phyloP scores from a whole-genome alignment of 192 early-diverging fungal species.

The Haplosporangium gracile region DNA sequence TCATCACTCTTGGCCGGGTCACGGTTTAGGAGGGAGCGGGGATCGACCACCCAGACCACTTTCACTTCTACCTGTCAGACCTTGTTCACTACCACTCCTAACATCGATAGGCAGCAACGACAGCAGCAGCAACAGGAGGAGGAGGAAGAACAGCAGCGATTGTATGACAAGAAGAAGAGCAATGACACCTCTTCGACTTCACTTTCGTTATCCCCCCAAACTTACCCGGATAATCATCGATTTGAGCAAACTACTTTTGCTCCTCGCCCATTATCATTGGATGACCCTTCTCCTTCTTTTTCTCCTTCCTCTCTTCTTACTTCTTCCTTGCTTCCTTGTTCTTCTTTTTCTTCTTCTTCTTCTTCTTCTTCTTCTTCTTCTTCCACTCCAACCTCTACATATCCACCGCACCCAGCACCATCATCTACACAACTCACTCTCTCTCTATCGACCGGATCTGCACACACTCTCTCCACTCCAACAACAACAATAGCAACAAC shows the following conservation, averaged over 20 bases:
- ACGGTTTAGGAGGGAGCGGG: background rate
- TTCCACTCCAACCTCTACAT: background rate
- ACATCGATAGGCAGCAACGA: background rate
- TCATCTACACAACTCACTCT: background rate
- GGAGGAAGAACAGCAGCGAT: background rate
- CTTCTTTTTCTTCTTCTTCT: background rate
- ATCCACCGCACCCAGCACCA: background rate
- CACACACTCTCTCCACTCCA: background rate
- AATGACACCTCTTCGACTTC: background rate
- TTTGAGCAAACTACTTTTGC: too few species aligned
- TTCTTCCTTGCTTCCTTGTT: background rate
- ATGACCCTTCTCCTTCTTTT: background rate
- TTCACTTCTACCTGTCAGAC: background rate
- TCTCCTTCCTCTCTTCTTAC: background rate
- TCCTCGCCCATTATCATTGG: too few species aligned
- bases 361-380: background rate
- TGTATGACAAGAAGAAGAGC: background rate
- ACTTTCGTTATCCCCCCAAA: background rate
- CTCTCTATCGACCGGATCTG: background rate
- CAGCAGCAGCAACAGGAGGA: background rate
- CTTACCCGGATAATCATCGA: background rate
- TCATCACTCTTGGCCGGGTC: background rate
- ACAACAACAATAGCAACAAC: background rate
- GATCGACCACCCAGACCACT: background rate
- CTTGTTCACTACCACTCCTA: background rate